Conservation (phyloP, 148 eudicot species). For the Selenicereus undatus region DNA sequence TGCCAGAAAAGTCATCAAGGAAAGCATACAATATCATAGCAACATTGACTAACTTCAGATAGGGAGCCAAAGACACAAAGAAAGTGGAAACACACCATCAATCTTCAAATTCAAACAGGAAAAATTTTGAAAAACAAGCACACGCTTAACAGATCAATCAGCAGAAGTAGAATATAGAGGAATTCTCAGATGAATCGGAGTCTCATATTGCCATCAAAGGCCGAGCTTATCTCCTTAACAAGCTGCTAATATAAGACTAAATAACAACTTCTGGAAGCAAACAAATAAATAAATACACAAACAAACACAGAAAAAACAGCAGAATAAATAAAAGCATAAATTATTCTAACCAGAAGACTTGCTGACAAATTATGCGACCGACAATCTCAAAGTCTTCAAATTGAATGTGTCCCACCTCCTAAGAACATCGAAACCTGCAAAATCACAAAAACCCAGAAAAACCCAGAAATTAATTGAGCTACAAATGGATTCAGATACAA, state of each 20-base stretch:
- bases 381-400: not conserved
- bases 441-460: not conserved
- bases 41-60: not conserved
- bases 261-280: not conserved
- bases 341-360: not conserved
- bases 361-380: constrained; percentile 8
- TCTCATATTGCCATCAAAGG: not conserved
- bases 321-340: not conserved
- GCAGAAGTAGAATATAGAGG: not conserved
- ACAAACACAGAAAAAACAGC: not conserved
- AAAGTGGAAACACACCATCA: not conserved
- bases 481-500: not conserved
- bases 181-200: not conserved
- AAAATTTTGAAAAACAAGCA: not conserved
- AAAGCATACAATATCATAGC: not conserved
- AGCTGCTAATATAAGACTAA: not conserved
- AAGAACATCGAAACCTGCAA: not conserved
- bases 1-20: not conserved
- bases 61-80: not conserved
- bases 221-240: not conserved
- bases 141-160: constrained; percentile 1
- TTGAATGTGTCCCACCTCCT: not conserved
- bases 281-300: not conserved
- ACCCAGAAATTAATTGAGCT: not conserved
- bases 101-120: not conserved